Conservation (phyloP, 371 early-diverging fungal genomes). For the Haplosporangium sp. region DNA sequence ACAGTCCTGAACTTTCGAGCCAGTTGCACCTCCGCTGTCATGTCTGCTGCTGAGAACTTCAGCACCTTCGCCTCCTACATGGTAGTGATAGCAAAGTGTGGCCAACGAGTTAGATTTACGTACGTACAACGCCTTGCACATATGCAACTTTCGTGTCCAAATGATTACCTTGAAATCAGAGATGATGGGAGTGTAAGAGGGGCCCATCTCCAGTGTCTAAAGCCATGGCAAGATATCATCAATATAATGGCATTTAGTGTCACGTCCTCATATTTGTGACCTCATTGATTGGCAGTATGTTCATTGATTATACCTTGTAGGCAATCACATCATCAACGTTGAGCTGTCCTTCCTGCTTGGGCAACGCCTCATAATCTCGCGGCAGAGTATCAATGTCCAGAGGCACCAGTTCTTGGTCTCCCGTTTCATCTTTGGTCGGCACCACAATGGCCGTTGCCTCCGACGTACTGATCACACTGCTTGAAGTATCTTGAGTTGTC, state of each 20-base stretch:
- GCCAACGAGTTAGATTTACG: neutral
- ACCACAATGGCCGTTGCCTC: no score
- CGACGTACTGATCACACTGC: no score
- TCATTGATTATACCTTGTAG: conserved; percentile 25
- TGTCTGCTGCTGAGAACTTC: conserved; percentile 13
- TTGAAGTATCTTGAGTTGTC: neutral
- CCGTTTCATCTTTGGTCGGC: no score
- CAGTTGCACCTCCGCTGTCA: conserved; percentile 31
- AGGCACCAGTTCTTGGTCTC: neutral
- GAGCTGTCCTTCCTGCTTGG: conserved; percentile 16
- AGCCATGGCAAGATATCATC: no score
- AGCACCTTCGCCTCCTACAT: conserved; percentile 38
- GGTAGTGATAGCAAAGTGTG: neutral
- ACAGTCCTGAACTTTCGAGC: conserved; percentile 26
- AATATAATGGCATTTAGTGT: neutral
- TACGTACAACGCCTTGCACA: neutral
- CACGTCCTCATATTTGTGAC: neutral
- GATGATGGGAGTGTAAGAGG: conserved; percentile 38
- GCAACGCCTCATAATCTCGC: conserved; percentile 24
- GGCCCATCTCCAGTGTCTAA: conserved; percentile 40
- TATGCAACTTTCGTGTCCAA: neutral
- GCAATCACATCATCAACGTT: conserved; percentile 31
- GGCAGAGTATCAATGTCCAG: neutral
- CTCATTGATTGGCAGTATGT: neutral
- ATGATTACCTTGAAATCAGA: conserved; percentile 43